Evolutionary conservation across 352 stramenopile species (phyloP), one percentile per base, ranked within the genome.

Genomic region (Phytophthora sp.): DNA sequence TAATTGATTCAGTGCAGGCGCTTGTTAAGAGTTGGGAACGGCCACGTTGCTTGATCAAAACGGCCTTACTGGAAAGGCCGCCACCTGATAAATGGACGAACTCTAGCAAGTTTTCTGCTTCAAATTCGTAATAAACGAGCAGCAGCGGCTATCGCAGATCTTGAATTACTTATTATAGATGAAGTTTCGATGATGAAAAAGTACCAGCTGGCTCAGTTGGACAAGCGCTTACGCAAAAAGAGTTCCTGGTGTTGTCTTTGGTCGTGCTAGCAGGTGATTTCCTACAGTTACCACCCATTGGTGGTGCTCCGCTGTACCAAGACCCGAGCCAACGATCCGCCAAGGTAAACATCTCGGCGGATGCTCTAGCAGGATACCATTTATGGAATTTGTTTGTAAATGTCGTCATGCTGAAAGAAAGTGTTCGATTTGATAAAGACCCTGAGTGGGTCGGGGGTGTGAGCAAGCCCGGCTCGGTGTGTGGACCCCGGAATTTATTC

Each of bases 401-500:
- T 34, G 28, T 34, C 1, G 12, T 34, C 8, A 11, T 34, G 28
- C 28, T 34, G 12, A 11, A 34, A 2, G 66, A 76, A 11, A 63
- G 24, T 4, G 55, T 69, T 20, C 37, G 61, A 0, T 72, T 76
- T 32, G n/a, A 17, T 4, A 39, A 60, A 6, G 71, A 76, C 24
- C 70, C 61, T 0, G 43, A 61, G 10, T 79, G 70, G 68, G 57
- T 43, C 18, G 37, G n/a, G 64, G 69, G 3, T 74, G 69, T n/a
- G 55, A 53, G 2, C 41, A 59, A 38, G 60, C 69, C 20, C 55
- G 56, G 0, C 39, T 57, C 9, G 61, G 69, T 0, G 37, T 45
- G 9, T 70, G 58, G 68, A 64, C 44, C 9, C 50, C 54, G 13
- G 44, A 46, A 10, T 76, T 72, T 18, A 17, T 69, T 5, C 31